Evolutionary conservation across 768 basidiomycete species (phyloP), one percentile per base, ranked within the genome.

Genomic region (Mycena sanguinolenta): DNA sequence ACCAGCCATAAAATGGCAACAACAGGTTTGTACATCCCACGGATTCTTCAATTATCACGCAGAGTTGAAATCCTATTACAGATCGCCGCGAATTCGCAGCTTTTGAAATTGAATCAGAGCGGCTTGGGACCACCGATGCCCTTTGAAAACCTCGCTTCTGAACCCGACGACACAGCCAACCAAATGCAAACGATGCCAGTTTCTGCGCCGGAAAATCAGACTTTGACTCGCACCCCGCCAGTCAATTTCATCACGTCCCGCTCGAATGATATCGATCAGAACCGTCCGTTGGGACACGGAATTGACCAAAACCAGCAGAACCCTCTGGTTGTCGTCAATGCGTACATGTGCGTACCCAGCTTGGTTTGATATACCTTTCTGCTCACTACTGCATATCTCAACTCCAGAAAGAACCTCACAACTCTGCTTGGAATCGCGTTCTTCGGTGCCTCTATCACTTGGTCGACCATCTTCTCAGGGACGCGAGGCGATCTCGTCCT

Each of bases 401-500:
- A 21, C 17, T 7, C 4, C 67, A 76, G 74, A 50, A 49, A 71
- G 50, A 75, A 69, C 34, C 65, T 76, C 13, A 65, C 52, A 14
- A 53, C 59, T 5, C 59, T 77, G 16, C 32, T 72, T 0, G 66
- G 53, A 39, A 69, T 77, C 27, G 58, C 72, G 14, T 75, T 77
- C 69, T 77, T 77, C 52, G 77, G 77, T 21, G 77, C 75, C 6
- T 75, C 75, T 32, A 76, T 77, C n/a, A 68, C 77, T 14, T 77
- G 77, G 77, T 73, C 72, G 1, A 75, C 74, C 1, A 61, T 77
- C 3, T 77, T 77, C 70, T 71, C 74, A 34, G 75, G 74, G 2
- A 66, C 69, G 21, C 72, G 77, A 13, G 75, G 77, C 13, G 62
- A 77, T 49, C 39, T 77, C 25, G 54, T 68, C 14, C 66, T 76